phyloP scores from a whole-genome alignment of 305 asterid genomes.

The Fraxinus xanthoxyloides region DNA sequence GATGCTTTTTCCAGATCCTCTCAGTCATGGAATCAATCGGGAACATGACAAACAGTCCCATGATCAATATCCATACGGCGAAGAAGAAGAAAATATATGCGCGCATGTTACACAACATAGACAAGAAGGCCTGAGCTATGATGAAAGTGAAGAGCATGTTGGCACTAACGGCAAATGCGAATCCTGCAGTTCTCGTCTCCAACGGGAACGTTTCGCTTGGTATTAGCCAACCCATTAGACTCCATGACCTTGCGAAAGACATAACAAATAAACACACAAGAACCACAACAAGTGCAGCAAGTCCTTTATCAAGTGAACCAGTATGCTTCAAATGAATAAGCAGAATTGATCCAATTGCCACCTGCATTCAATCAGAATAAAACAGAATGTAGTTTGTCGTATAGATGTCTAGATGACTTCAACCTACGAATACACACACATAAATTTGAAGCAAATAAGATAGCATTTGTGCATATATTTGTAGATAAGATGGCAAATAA shows the following conservation, averaged over 20 bases:
- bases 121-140: slow-evolving; percentile 40
- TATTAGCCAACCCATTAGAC: slow-evolving; percentile 46
- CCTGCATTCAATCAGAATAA: slow-evolving; percentile 6
- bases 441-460: neutral
- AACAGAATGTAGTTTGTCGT: neutral
- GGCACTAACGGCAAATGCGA: slow-evolving; percentile 40
- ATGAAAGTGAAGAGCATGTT: slow-evolving; percentile 48
- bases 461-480: neutral
- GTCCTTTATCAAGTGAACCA: slow-evolving; percentile 26
- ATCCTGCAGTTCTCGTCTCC: slow-evolving; percentile 43
- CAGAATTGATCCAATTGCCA: slow-evolving; percentile 32
- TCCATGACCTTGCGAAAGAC: slow-evolving; percentile 54
- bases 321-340: slow-evolving; percentile 15
- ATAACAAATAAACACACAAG: slow-evolving; percentile 39
- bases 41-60: slow-evolving; percentile 33
- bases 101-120: slow-evolving; percentile 41
- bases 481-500: neutral
- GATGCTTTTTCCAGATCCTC: slow-evolving; percentile 36
- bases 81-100: slow-evolving; percentile 45
- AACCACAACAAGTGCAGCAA: slow-evolving; percentile 30
- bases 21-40: slow-evolving; percentile 39
- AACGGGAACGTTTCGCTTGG: slow-evolving; percentile 47
- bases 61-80: slow-evolving; percentile 35
- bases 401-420: neutral
- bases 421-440: neutral